Conservation (phyloP, 495 filamentous ascomycete genomes). For the Hyaloscypha hepaticicola region DNA sequence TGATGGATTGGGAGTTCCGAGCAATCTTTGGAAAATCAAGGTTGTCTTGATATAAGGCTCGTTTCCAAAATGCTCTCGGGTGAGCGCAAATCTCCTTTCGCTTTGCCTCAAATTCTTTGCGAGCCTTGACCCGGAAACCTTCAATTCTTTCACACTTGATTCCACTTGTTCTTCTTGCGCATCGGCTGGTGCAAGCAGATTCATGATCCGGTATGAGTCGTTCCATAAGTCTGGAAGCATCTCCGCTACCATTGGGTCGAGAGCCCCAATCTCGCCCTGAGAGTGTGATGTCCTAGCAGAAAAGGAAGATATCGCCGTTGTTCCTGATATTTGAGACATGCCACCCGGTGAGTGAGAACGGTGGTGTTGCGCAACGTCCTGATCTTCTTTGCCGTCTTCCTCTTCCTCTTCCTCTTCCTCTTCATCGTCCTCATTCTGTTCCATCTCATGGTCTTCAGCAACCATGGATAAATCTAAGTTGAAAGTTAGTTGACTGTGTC, state of each 20-base stretch:
- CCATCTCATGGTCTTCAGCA: slow-evolving; percentile 32
- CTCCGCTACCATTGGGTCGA: slow-evolving; percentile 36
- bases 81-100: slow-evolving; percentile 27
- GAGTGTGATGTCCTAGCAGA: slow-evolving; percentile 33
- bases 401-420: slow-evolving; percentile 11
- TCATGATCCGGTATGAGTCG: slow-evolving; percentile 32
- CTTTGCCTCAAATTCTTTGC: slow-evolving; percentile 30
- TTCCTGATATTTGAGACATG: slow-evolving; percentile 43
- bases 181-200: slow-evolving; percentile 34
- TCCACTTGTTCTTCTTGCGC: slow-evolving; percentile 27
- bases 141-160: slow-evolving; percentile 31
- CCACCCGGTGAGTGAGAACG: slow-evolving; percentile 33
- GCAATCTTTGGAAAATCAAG: slow-evolving; percentile 31
- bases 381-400: slow-evolving; percentile 3
- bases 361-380: slow-evolving; percentile 4
- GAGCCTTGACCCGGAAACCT: slow-evolving; percentile 33
- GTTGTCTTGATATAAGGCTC: slow-evolving; percentile 34
- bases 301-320: slow-evolving; percentile 37
- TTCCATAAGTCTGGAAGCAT: slow-evolving; percentile 35
- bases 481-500: slow-evolving; percentile 8
- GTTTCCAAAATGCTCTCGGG: slow-evolving; percentile 20
- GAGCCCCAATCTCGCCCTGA: slow-evolving; percentile 32
- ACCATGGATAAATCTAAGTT: slow-evolving; percentile 38
- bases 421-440: slow-evolving; percentile 10
- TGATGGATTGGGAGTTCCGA: slow-evolving; percentile 28